Evolutionary conservation across 2,329 filamentous ascomycete genomes (phyloP).

Genomic region (Microsporum audouinii): DNA sequence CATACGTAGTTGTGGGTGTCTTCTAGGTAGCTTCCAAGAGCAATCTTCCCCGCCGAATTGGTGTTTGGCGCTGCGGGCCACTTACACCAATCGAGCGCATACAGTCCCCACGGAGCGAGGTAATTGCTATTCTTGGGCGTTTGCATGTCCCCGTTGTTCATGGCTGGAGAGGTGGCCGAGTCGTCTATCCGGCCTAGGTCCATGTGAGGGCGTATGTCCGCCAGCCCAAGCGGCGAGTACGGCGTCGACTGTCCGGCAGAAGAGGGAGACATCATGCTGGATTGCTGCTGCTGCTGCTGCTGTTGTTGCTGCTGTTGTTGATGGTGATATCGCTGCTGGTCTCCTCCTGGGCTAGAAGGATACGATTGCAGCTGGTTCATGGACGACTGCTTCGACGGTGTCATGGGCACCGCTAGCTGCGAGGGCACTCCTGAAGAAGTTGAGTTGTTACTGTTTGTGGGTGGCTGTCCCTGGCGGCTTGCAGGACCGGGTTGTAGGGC

Average conservation of each 20-base stretch:
- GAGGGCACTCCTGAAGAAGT: constrained; percentile 42
- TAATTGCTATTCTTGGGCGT: constrained; percentile 76
- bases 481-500: constrained; percentile 47
- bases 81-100: constrained; percentile 98
- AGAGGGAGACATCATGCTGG: constrained; percentile 50
- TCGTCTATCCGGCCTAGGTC: constrained; percentile 71
- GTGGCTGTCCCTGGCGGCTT: constrained; percentile 43
- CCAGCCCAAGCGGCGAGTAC: constrained; percentile 80
- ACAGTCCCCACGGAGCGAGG: constrained; percentile 85
- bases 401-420: constrained; percentile 34
- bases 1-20: constrained; percentile 93
- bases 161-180: constrained; percentile 44
- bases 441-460: constrained; percentile 39
- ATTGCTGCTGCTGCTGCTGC: constrained; percentile 16
- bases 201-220: constrained; percentile 78
- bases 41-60: constrained; percentile 74
- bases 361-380: constrained; percentile 52
- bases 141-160: constrained; percentile 56
- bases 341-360: constrained; percentile 59
- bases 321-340: constrained; percentile 50
- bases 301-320: neutral
- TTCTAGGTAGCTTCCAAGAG: constrained; percentile 90
- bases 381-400: constrained; percentile 55
- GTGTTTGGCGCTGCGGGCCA: constrained; percentile 64
- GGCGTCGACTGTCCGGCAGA: constrained; percentile 43